Percentiles rank a stretch among this genome's conserved stretches.
phyloP scores from a whole-genome alignment of 2,329 filamentous ascomycete species.

The Pezicula rhizophila region DNA sequence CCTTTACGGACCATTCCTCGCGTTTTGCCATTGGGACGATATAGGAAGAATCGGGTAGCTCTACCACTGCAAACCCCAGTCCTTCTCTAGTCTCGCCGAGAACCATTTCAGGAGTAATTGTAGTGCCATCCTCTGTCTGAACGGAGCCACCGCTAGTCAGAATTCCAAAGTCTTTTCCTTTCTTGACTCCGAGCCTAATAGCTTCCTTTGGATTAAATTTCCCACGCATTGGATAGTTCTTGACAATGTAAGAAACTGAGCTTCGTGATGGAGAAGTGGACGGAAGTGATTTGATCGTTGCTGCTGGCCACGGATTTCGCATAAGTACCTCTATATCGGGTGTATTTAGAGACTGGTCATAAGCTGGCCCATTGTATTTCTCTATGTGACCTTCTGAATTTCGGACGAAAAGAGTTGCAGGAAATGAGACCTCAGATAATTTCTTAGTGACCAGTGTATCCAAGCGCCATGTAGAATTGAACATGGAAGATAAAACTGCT shows the following conservation, averaged over 20 bases:
- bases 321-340: slow-evolving; percentile 67
- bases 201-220: slow-evolving; percentile 70
- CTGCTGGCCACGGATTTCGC: slow-evolving; percentile 73
- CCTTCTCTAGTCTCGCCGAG: slow-evolving; percentile 62
- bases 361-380: slow-evolving; percentile 63
- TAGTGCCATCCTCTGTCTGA: slow-evolving; percentile 54
- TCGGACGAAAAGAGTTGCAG: slow-evolving; percentile 64
- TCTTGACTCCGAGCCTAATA: slow-evolving; percentile 55
- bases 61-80: slow-evolving; percentile 71
- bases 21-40: slow-evolving; percentile 63
- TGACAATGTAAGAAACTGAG: slow-evolving; percentile 82
- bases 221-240: slow-evolving; percentile 68
- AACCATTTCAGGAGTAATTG: slow-evolving; percentile 82
- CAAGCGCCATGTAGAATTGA: slow-evolving; percentile 67
- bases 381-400: slow-evolving; percentile 60
- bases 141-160: slow-evolving; percentile 62
- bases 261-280: slow-evolving; percentile 57
- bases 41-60: slow-evolving; percentile 67
- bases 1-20: slow-evolving; percentile 62
- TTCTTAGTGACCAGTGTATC: slow-evolving; percentile 64
- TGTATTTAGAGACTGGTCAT: slow-evolving; percentile 37
- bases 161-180: slow-evolving; percentile 49
- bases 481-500: slow-evolving; percentile 68
- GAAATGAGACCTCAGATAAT: slow-evolving; percentile 60
- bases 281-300: slow-evolving; percentile 59